Evolutionary conservation across 345 rosid genomes (phyloP).

Genomic region (Punica granatum): DNA sequence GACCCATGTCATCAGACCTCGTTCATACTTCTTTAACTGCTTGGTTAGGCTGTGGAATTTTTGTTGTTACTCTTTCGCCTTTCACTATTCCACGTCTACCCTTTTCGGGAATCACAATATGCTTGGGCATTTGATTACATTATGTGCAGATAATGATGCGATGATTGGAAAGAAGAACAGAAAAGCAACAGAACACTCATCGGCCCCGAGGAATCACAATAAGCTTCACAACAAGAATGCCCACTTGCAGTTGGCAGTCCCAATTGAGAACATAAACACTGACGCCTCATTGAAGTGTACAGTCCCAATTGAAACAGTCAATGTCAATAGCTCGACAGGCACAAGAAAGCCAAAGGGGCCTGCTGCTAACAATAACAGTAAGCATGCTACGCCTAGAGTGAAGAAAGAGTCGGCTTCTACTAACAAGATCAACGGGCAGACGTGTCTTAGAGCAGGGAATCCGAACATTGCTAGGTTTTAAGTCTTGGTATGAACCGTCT

Average conservation of each 20-base stretch:
- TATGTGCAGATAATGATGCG: conserved; percentile 39
- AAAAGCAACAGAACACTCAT: conserved; percentile 15
- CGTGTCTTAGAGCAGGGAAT: not conserved
- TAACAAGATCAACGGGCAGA: not conserved
- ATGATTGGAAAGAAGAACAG: conserved; percentile 38
- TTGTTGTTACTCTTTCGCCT: not conserved
- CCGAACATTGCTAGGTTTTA: not conserved
- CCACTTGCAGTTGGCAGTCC: conserved; percentile 14
- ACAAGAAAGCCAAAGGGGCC: conserved; percentile 17
- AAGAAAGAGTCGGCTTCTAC: conserved; percentile 14
- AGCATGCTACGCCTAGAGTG: conserved; percentile 9
- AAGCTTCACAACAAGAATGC: conserved; percentile 22
- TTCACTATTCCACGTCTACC: not conserved
- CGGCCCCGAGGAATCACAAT: conserved; percentile 23
- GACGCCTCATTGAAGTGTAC: not conserved
- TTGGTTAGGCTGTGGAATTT: not conserved
- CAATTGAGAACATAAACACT: not conserved
- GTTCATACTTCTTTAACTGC: not conserved
- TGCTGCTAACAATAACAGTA: conserved; percentile 10
- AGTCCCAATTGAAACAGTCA: conserved; percentile 4
- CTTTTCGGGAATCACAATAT: conserved; percentile 3
- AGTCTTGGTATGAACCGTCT: not conserved
- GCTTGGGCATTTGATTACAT: conserved; percentile 3
- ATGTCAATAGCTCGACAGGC: conserved; percentile 9
- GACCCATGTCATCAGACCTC: not conserved